Conservation (phyloP, 495 filamentous ascomycete genomes). For the Neurospora intermedia region DNA sequence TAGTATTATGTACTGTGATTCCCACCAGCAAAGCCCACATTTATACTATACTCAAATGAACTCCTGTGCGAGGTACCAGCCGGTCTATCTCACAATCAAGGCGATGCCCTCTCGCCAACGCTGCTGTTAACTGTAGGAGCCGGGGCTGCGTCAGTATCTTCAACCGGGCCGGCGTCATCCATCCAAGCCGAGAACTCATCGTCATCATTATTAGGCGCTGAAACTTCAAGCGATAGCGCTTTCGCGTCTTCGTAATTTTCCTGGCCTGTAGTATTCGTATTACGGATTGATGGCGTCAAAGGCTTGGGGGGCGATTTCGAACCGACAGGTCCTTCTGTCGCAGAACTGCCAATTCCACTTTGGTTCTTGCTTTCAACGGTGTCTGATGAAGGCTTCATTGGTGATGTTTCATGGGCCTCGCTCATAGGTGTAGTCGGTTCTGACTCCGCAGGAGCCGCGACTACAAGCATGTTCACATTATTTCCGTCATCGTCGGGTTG, state of each 20-base stretch:
- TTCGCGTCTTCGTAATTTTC: neutral
- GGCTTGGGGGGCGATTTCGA: neutral
- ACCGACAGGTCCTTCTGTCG: neutral
- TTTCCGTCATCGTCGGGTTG: conserved; percentile 28
- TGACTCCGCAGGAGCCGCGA: conserved; percentile 46
- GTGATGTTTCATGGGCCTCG: conserved; percentile 14
- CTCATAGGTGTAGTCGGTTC: conserved; percentile 44
- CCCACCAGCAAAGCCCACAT: neutral
- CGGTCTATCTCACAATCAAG: neutral
- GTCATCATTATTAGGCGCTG: neutral
- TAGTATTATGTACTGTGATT: neutral
- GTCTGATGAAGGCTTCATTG: conserved; percentile 35
- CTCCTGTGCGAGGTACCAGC: neutral
- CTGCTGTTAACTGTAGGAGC: neutral
- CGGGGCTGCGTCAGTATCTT: neutral
- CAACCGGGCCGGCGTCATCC: conserved; percentile 12
- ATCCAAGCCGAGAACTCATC: conserved; percentile 28
- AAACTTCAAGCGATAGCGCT: too few species aligned
- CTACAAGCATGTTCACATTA: conserved; percentile 44
- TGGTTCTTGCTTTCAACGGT: conserved; percentile 18
- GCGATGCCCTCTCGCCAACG: neutral
- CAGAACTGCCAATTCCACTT: neutral
- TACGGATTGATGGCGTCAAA: conserved; percentile 1
- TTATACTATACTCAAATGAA: neutral
- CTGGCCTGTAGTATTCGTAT: neutral